phyloP scores from a whole-genome alignment of 208 protist species.

The Acanthamoeba sp. region DNA sequence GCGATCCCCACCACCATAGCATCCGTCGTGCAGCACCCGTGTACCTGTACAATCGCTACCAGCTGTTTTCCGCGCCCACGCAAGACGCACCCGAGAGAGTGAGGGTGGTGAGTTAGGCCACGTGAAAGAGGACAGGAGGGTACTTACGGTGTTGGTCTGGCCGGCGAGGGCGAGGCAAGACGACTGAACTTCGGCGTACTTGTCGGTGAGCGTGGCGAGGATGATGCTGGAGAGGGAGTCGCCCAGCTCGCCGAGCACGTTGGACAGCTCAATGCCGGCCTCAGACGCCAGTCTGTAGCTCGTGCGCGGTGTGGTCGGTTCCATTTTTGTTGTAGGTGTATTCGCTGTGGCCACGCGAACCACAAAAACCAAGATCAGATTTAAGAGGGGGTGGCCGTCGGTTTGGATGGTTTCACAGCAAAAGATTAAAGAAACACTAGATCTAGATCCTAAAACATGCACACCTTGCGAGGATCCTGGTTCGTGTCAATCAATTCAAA shows the following conservation, averaged over 20 bases:
- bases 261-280: slow-evolving; percentile 26
- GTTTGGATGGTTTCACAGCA: too few relatives aligned
- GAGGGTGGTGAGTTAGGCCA: not conserved
- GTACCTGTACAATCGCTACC: slow-evolving; percentile 17
- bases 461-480: too few relatives aligned
- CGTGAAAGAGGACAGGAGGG: not conserved
- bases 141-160: slow-evolving; percentile 47
- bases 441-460: too few relatives aligned
- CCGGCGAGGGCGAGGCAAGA: slow-evolving; percentile 27
- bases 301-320: slow-evolving; percentile 23
- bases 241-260: slow-evolving; percentile 54
- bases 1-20: not conserved
- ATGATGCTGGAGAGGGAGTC: slow-evolving; percentile 36
- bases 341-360: not conserved
- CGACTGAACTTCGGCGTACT: slow-evolving; percentile 35
- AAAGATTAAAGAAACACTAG: too few relatives aligned
- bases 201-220: slow-evolving; percentile 26
- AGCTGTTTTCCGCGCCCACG: not conserved
- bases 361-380: not conserved
- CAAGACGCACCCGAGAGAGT: not conserved
- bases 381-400: not conserved
- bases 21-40: too few relatives aligned
- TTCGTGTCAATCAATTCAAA: too few relatives aligned
- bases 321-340: not conserved
- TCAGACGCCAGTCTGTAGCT: not conserved